A percentile compares a stretch with the other conserved stretches of the same genome.
Evolutionary conservation across 805 yeast genomes (phyloP).

Genomic region (Saccharomyces eubayanus): DNA sequence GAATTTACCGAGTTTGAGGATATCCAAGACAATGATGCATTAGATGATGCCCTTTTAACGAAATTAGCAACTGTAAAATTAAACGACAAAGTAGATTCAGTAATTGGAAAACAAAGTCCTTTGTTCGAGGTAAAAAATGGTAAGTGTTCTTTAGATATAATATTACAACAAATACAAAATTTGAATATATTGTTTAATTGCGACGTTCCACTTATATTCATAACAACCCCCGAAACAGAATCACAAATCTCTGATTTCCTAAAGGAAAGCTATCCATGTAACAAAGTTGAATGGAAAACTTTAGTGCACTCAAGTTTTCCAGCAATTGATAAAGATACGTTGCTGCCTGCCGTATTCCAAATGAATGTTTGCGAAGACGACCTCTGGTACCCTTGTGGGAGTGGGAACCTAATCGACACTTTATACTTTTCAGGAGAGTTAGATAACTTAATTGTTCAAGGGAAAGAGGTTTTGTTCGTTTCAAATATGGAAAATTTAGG

Average conservation of each 20-base stretch:
- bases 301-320: not conserved
- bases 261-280: not conserved
- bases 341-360: not conserved
- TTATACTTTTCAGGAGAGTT: not conserved
- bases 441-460: not conserved
- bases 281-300: not conserved
- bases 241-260: not conserved
- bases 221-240: slow-evolving; percentile 3
- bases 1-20: not conserved
- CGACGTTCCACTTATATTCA: not conserved
- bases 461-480: not conserved
- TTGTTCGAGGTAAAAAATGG: not conserved
- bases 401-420: not conserved
- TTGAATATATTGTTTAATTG: not conserved
- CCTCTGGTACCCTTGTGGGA: not conserved
- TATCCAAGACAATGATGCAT: not conserved
- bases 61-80: not conserved
- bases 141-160: not conserved
- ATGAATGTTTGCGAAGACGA: not conserved
- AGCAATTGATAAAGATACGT: not conserved
- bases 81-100: not conserved
- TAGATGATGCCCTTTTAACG: not conserved
- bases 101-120: not conserved
- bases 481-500: not conserved
- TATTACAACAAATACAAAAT: not conserved